These are phyloP conservation scores for Pseudogymnoascus sp. DNA, from an alignment of 2,329 filamentous ascomycete species.

Conservation along the genomic window DNA sequence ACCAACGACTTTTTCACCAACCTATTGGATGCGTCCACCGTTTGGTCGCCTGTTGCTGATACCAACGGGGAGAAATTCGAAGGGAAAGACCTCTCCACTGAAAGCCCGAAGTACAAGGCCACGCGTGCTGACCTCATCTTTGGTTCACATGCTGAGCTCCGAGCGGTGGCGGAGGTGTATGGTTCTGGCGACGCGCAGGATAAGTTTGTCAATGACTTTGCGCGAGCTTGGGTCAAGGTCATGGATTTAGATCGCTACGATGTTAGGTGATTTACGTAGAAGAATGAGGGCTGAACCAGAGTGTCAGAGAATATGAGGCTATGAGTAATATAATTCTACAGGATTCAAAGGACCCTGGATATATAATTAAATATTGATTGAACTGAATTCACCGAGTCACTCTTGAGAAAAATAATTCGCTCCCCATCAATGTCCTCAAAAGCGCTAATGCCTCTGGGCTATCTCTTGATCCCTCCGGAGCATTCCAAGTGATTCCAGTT, in stretches of 20 bases:
- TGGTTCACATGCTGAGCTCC: constrained; percentile 52
- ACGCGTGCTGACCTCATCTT: constrained; percentile 52
- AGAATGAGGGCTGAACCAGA: neutral
- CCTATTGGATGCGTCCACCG: constrained; percentile 48
- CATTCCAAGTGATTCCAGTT: constrained; percentile 10
- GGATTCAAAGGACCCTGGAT: neutral
- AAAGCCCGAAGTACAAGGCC: constrained; percentile 49
- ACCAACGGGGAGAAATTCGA: constrained; percentile 42
- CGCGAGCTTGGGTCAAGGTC: constrained; percentile 52
- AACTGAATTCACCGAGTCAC: neutral
- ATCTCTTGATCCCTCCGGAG: neutral
- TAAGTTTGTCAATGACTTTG: constrained; percentile 52
- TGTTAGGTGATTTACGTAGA: constrained; percentile 21
- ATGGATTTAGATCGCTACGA: constrained; percentile 55
- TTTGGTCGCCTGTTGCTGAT: constrained; percentile 42
- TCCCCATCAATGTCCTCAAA: no score
- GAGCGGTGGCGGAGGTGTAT: constrained; percentile 52
- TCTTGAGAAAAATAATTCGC: neutral
- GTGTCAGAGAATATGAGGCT: neutral
- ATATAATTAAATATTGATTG: neutral
- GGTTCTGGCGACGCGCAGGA: constrained; percentile 41
- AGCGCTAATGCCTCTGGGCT: constrained; percentile 4
- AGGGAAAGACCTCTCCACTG: constrained; percentile 48
- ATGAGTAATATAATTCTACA: constrained; percentile 1
- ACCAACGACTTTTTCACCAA: constrained; percentile 58